A percentile compares a stretch with the other conserved stretches of the same genome.
phyloP scores from a whole-genome alignment of 2,329 filamentous ascomycete genomes.

The Sporothrix curviconia region DNA sequence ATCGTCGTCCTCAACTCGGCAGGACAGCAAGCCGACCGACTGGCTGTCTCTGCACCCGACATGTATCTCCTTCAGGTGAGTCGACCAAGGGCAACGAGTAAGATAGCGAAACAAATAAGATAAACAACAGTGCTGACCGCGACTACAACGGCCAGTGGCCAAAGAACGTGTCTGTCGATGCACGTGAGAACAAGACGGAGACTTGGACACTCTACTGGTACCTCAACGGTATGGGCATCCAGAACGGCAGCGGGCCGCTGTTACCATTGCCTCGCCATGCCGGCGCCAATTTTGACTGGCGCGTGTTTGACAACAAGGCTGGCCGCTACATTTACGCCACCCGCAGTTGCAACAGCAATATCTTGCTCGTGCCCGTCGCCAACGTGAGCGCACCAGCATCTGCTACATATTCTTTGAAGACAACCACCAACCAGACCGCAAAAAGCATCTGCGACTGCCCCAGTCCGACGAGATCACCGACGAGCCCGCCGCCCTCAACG shows the following conservation, averaged over 20 bases:
- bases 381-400: too few species aligned
- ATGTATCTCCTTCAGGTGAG: slow-evolving; percentile 6
- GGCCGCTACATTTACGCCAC: not conserved
- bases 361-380: too few species aligned
- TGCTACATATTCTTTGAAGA: too few species aligned
- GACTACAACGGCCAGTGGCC: too few species aligned
- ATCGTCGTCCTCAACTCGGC: slow-evolving; percentile 3
- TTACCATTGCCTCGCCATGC: not conserved
- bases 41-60: not conserved
- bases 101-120: not conserved
- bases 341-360: not conserved
- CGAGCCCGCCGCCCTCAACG: not conserved
- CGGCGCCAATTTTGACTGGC: slow-evolving; percentile 11
- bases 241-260: not conserved
- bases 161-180: not conserved
- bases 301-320: not conserved
- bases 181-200: not conserved
- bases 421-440: not conserved
- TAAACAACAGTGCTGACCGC: too few species aligned
- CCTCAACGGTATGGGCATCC: slow-evolving; percentile 11
- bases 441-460: not conserved
- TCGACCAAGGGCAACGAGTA: not conserved
- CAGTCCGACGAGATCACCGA: not conserved
- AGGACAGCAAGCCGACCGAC: not conserved
- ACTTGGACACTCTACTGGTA: slow-evolving; percentile 11